A percentile compares a stretch with the other conserved stretches of the same genome.
phyloP scores from a whole-genome alignment of 805 yeast genomes.

The Wickerhamomyces ciferrii region DNA sequence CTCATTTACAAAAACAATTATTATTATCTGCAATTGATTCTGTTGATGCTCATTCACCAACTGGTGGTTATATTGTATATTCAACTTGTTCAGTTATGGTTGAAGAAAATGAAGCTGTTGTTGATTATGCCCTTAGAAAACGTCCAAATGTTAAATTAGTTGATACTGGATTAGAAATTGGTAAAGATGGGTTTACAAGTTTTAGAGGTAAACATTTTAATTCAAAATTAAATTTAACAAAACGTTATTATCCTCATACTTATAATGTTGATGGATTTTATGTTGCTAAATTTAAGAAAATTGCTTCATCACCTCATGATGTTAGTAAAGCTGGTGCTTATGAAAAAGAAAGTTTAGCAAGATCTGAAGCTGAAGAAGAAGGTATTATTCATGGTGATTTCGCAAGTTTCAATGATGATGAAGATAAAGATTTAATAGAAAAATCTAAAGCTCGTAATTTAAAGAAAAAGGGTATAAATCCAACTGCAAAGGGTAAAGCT shows the following conservation, averaged over 20 bases:
- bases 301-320: constrained; percentile 81
- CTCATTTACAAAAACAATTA: constrained; percentile 93
- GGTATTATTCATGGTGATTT: constrained; percentile 83
- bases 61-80: constrained; percentile 92
- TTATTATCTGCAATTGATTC: constrained; percentile 94
- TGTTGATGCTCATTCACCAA: constrained; percentile 85
- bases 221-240: constrained; percentile 68
- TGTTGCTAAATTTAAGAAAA: constrained; percentile 94
- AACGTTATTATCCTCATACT: constrained; percentile 97
- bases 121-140: constrained; percentile 94
- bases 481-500: constrained; percentile 32
- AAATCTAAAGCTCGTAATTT: constrained; percentile 60
- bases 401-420: constrained; percentile 72
- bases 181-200: constrained; percentile 92
- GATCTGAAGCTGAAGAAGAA: constrained; percentile 77
- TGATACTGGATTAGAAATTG: constrained; percentile 87
- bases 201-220: constrained; percentile 91
- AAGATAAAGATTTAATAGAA: constrained; percentile 67
- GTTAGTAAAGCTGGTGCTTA: constrained; percentile 81
- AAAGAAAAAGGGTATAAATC: constrained; percentile 71
- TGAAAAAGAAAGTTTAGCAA: constrained; percentile 78
- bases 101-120: constrained; percentile 97
- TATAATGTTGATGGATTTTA: constrained; percentile 98
- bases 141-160: constrained; percentile 95
- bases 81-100: constrained; percentile 98